phyloP scores from a whole-genome alignment of 2,329 filamentous ascomycete species.

The Penicillium sp. region DNA sequence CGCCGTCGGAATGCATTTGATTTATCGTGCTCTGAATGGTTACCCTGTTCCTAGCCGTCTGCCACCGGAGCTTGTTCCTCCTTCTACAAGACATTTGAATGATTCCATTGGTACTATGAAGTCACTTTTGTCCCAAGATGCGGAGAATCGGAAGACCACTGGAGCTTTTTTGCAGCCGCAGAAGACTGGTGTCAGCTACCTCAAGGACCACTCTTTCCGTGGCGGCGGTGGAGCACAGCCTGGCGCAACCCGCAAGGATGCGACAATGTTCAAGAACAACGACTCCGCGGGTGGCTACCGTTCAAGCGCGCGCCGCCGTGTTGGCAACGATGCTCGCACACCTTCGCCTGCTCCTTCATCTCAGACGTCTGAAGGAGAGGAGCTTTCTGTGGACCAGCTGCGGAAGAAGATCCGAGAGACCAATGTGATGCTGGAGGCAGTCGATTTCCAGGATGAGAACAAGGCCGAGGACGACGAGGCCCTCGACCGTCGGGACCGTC shows the following conservation, averaged over 20 bases:
- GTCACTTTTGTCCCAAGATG: slow-evolving; percentile 83
- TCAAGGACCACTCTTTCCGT: slow-evolving; percentile 92
- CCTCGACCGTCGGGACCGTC: slow-evolving; percentile 83
- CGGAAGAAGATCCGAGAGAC: slow-evolving; percentile 92
- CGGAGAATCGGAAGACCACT: slow-evolving; percentile 82
- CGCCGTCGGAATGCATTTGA: slow-evolving; percentile 97
- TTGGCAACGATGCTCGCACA: slow-evolving; percentile 68
- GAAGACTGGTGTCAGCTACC: slow-evolving; percentile 95
- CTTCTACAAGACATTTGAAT: slow-evolving; percentile 89
- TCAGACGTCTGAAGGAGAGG: slow-evolving; percentile 65
- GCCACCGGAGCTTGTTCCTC: slow-evolving; percentile 88
- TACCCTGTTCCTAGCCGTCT: slow-evolving; percentile 87
- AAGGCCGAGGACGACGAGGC: slow-evolving; percentile 87
- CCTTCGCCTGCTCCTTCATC: slow-evolving; percentile 79
- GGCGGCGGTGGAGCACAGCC: slow-evolving; percentile 59
- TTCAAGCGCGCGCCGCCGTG: slow-evolving; percentile 85
- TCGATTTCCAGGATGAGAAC: slow-evolving; percentile 94
- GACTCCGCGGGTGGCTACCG: slow-evolving; percentile 90
- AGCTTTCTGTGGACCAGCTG: slow-evolving; percentile 81
- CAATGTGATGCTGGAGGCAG: slow-evolving; percentile 89
- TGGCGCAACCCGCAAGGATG: slow-evolving; percentile 76
- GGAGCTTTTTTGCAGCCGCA: slow-evolving; percentile 90
- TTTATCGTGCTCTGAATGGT: slow-evolving; percentile 94
- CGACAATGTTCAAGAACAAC: slow-evolving; percentile 94
- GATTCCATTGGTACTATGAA: slow-evolving; percentile 94